phyloP scores from a whole-genome alignment of 768 basidiomycete species.

The Myochromella boudieri region DNA sequence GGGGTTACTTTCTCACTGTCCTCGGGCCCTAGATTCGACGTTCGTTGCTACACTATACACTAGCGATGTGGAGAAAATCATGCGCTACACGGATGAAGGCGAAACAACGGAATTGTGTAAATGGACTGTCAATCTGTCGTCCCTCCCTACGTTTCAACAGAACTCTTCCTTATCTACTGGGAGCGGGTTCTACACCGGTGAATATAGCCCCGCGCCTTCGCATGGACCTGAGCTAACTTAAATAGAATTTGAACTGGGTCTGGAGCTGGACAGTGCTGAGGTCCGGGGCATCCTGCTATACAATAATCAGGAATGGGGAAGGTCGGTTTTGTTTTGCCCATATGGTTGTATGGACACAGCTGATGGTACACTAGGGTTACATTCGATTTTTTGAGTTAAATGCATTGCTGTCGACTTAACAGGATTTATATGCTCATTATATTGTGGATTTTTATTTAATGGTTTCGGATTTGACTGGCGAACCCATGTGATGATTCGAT shows the following conservation, averaged over 20 bases:
- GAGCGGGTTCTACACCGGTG: constrained; percentile 80
- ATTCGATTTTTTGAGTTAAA: constrained; percentile 46
- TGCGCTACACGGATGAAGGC: constrained; percentile 87
- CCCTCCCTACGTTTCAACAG: constrained; percentile 76
- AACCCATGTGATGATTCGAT: constrained; percentile 17
- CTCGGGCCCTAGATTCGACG: constrained; percentile 55
- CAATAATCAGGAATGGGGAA: constrained; percentile 79
- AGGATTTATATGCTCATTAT: constrained; percentile 10
- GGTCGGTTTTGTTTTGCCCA: constrained; percentile 48
- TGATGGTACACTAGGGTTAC: constrained; percentile 34
- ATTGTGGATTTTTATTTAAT: constrained; percentile 7
- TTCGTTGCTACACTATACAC: constrained; percentile 86
- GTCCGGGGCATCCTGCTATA: constrained; percentile 79
- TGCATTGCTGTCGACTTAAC: background rate
- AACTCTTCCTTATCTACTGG: constrained; percentile 56
- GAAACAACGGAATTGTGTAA: constrained; percentile 75
- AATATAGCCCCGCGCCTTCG: constrained; percentile 15
- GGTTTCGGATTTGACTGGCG: constrained; percentile 11
- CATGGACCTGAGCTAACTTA: constrained; percentile 11
- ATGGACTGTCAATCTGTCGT: constrained; percentile 84
- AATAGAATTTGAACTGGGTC: constrained; percentile 78
- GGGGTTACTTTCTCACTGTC: constrained; percentile 8
- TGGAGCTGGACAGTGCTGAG: constrained; percentile 85
- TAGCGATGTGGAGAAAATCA: constrained; percentile 68
- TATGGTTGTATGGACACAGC: background rate